These are phyloP conservation scores for Bigelowiella natans DNA, from an alignment of 78 protist species.

Conservation along the genomic window DNA sequence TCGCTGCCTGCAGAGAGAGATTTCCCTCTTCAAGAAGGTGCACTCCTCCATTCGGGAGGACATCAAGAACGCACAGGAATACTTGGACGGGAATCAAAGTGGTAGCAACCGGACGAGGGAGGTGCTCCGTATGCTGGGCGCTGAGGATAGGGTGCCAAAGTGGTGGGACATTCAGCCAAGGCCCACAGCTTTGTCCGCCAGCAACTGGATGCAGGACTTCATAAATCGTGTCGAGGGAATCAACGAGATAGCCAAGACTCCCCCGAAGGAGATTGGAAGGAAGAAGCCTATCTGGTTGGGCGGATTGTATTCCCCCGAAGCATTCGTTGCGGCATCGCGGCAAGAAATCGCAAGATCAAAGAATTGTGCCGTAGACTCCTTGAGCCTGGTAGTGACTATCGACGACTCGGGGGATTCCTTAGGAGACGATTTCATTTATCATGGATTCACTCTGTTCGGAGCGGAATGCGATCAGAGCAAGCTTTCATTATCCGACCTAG, in stretches of 20 bases:
- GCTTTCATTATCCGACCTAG: neutral
- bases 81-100: neutral
- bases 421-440: neutral
- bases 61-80: neutral
- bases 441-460: neutral
- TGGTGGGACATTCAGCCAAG: neutral
- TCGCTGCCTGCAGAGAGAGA: neutral
- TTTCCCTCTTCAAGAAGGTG: neutral
- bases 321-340: slow-evolving; percentile 83
- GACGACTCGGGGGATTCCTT: neutral
- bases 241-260: neutral
- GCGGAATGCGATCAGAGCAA: neutral
- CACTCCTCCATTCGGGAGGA: neutral
- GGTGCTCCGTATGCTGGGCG: neutral
- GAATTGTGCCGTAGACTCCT: neutral
- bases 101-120: neutral
- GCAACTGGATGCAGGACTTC: neutral
- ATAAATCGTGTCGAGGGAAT: neutral
- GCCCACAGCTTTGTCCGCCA: neutral
- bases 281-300: slow-evolving; percentile 63
- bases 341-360: slow-evolving; percentile 71
- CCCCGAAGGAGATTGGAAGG: neutral
- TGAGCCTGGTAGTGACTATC: neutral
- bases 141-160: neutral
- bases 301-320: slow-evolving; percentile 76